Conservation (phyloP, 805 yeast genomes). For the Hanseniaspora clermontiae region DNA sequence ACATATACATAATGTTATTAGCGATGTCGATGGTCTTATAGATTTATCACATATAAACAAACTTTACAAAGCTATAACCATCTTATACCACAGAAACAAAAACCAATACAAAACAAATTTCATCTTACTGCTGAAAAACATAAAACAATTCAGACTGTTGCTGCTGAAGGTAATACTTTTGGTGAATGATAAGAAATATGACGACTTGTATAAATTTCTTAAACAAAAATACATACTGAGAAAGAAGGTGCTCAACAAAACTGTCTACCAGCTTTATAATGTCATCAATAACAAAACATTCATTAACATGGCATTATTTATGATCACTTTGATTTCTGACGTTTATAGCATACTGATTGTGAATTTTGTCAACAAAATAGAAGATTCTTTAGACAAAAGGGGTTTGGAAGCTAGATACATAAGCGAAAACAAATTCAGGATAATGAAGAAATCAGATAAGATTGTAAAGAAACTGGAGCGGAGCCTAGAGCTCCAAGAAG, state of each 20-base stretch:
- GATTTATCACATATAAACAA: conserved; percentile 20
- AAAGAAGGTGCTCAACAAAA: neutral
- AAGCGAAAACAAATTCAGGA: neutral
- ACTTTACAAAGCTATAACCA: conserved; percentile 49
- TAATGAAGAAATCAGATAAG: neutral
- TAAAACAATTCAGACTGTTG: conserved; percentile 52
- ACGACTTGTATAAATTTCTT: neutral
- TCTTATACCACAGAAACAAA: conserved; percentile 55
- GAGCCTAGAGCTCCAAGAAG: neutral
- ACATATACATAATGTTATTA: neutral
- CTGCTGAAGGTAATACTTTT: conserved; percentile 15
- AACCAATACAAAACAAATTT: conserved; percentile 53
- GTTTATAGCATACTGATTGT: neutral
- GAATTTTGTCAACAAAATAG: neutral
- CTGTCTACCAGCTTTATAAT: conserved; percentile 3
- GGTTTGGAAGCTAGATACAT: neutral
- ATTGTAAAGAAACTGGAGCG: neutral
- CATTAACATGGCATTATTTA: conserved; percentile 3
- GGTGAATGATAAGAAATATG: neutral
- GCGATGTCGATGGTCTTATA: neutral
- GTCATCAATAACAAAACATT: conserved; percentile 9
- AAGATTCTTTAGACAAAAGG: neutral
- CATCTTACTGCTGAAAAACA: conserved; percentile 64
- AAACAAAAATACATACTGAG: neutral
- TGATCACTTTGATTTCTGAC: conserved; percentile 5